Conservation (phyloP, 495 filamentous ascomycete species). For the Cenococcum geophilum region DNA sequence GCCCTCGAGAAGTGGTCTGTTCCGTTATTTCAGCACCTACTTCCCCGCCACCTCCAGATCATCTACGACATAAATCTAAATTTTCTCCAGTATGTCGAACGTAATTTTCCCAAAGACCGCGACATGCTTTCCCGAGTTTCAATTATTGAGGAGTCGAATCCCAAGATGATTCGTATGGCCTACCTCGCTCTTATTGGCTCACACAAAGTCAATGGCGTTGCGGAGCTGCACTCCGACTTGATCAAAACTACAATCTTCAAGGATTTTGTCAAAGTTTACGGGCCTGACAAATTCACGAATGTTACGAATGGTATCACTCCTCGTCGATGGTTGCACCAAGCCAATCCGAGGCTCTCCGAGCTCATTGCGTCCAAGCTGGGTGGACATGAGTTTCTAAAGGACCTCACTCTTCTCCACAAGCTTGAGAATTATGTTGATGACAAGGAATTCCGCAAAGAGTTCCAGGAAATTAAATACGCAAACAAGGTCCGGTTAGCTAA, state of each 20-base stretch:
- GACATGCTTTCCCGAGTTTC: constrained; percentile 81
- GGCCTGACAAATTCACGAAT: constrained; percentile 94
- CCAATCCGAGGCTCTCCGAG: constrained; percentile 87
- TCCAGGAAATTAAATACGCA: constrained; percentile 78
- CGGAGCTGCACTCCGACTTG: constrained; percentile 92
- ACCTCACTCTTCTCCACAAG: constrained; percentile 76
- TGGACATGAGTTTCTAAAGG: constrained; percentile 75
- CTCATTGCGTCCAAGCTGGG: constrained; percentile 86
- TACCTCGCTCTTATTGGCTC: constrained; percentile 92
- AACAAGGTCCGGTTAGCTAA: constrained; percentile 80
- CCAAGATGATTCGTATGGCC: constrained; percentile 98
- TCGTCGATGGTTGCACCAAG: constrained; percentile 92
- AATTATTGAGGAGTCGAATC: constrained; percentile 92
- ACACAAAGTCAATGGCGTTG: constrained; percentile 98
- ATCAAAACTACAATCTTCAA: constrained; percentile 99
- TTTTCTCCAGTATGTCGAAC: constrained; percentile 86
- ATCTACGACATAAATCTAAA: constrained; percentile 97
- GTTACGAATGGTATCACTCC: constrained; percentile 98
- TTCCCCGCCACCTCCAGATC: constrained; percentile 92
- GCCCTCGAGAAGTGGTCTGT: constrained; percentile 99
- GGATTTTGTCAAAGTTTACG: constrained; percentile 91
- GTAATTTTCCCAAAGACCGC: constrained; percentile 79
- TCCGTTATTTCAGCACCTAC: constrained; percentile 79
- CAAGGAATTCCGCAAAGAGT: constrained; percentile 82
- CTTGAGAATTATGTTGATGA: constrained; percentile 77